Base-by-base conservation (phyloP, 495 filamentous ascomycete species). In the Saxispiralis lemnorum region DNA sequence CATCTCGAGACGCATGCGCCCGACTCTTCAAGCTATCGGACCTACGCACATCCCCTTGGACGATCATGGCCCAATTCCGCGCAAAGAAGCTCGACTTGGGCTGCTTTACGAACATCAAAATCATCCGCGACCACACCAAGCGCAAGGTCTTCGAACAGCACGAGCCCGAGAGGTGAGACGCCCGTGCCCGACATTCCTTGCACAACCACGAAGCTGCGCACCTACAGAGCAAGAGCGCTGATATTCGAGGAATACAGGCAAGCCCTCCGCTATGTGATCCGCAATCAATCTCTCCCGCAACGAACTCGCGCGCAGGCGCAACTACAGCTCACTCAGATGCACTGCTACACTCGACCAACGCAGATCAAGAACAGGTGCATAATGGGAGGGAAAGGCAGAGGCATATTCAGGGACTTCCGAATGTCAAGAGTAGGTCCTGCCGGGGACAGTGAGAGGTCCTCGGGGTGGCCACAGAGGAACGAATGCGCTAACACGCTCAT, bases 341-440 rank as follows among this genome's bases (percentile, higher is more conserved):
- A 94, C 63, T 69, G 71, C 68, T 93, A 94, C 62, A 96, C 92
- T 12, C 72, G 85, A 37, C 72, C 81, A 19, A 95, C 89, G 39
- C 85, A 94, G 66, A 86, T 97, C 58, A 76, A 77, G 60, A 95
- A 94, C 60, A 69, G 89, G 41, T 96, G 92, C 64, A 76, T 93
- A 31, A 71, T 82, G 48, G 85, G 83, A 43, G 92, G 92, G 2
- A 87, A 81, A 59, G 76, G 76, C 12, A 70, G 83, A 52, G 84
- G 85, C 75, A 67, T 96, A 12, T 67, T 96, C 38, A 73, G 81
- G 6, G 86, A 87, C 55, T 97, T 96, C 58, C 76, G 83, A 63
- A 74, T 96, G 69, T 75, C 78, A 42, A 73, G 89, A 61, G 89
- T 97, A 70, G 55, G 84, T 70, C 9, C 19, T 32, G 2, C 33